Percentiles rank a stretch among this genome's conserved stretches.
Conservation (phyloP, 805 yeast species). For the Ogataea zsoltii region DNA sequence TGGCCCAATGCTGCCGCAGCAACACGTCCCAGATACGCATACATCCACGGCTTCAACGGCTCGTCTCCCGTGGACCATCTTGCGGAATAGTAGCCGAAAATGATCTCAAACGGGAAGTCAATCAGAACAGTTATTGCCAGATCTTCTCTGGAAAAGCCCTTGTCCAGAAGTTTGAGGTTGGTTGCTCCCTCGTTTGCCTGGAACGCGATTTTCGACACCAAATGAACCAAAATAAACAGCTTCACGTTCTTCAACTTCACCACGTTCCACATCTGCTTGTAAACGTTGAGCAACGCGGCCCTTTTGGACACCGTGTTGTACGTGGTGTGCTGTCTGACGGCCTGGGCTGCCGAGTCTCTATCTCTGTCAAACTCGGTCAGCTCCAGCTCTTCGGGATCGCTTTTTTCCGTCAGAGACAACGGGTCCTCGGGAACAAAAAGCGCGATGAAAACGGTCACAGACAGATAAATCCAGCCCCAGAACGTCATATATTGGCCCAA, state of each 20-base stretch:
- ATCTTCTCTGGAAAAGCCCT: slow-evolving; percentile 92
- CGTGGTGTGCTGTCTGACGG: slow-evolving; percentile 29
- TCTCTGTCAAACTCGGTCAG: slow-evolving; percentile 23
- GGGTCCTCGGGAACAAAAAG: slow-evolving; percentile 74
- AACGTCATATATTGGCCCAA: slow-evolving; percentile 73
- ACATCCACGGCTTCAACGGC: slow-evolving; percentile 86
- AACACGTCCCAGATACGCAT: slow-evolving; percentile 81
- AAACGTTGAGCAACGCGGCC: slow-evolving; percentile 52
- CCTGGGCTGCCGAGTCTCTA: slow-evolving; percentile 10
- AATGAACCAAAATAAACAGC: slow-evolving; percentile 68
- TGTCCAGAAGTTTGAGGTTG: slow-evolving; percentile 83
- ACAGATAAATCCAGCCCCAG: slow-evolving; percentile 73
- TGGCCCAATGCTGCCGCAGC: slow-evolving; percentile 76
- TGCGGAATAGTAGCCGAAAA: slow-evolving; percentile 95
- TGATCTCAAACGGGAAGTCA: slow-evolving; percentile 93
- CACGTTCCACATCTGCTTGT: slow-evolving; percentile 67
- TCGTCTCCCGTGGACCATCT: slow-evolving; percentile 83
- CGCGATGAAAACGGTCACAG: slow-evolving; percentile 62
- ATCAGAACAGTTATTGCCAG: slow-evolving; percentile 88
- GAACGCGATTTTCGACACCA: slow-evolving; percentile 86
- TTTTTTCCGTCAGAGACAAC: slow-evolving; percentile 36
- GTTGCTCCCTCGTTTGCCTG: slow-evolving; percentile 97
- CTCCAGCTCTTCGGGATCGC: slow-evolving; percentile 23
- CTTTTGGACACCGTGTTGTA: slow-evolving; percentile 13
- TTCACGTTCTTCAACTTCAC: slow-evolving; percentile 69